Conservation (phyloP, 768 basidiomycete genomes). For the Phaffia australis region DNA sequence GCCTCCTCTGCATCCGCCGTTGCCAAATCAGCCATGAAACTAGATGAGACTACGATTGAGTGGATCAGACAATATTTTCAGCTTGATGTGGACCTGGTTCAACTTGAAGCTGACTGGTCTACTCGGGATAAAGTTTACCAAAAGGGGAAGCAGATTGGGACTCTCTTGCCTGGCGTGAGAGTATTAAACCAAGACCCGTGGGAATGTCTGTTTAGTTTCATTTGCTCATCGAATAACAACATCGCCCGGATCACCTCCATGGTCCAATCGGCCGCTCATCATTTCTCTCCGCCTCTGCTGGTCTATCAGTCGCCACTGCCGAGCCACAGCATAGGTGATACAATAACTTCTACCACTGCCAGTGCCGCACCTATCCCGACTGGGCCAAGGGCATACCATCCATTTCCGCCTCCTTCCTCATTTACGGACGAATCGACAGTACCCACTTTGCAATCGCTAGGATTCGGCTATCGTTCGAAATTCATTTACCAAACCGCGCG, state of each 20-base stretch:
- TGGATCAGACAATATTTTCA: constrained; percentile 87
- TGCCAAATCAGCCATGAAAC: not conserved
- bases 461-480: constrained; percentile 90
- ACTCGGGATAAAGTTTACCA: constrained; percentile 63
- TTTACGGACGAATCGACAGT: constrained; percentile 54
- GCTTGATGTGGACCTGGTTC: constrained; percentile 58
- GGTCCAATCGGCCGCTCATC: constrained; percentile 67
- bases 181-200: constrained; percentile 88
- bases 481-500: constrained; percentile 50
- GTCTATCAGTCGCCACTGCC: constrained; percentile 34
- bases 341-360: constrained; percentile 8
- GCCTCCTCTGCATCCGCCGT: not conserved
- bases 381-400: constrained; percentile 48
- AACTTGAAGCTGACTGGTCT: constrained; percentile 68
- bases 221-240: constrained; percentile 96
- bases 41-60: constrained; percentile 25
- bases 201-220: constrained; percentile 92
- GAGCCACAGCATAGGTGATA: constrained; percentile 28
- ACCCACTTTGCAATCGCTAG: constrained; percentile 59
- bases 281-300: constrained; percentile 63
- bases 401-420: constrained; percentile 70
- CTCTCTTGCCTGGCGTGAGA: constrained; percentile 63
- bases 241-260: constrained; percentile 88
- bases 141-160: constrained; percentile 43
- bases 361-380: constrained; percentile 8